phyloP scores from a whole-genome alignment of 1,139 yeast genomes.

The Saccharomycopsis hybrid region DNA sequence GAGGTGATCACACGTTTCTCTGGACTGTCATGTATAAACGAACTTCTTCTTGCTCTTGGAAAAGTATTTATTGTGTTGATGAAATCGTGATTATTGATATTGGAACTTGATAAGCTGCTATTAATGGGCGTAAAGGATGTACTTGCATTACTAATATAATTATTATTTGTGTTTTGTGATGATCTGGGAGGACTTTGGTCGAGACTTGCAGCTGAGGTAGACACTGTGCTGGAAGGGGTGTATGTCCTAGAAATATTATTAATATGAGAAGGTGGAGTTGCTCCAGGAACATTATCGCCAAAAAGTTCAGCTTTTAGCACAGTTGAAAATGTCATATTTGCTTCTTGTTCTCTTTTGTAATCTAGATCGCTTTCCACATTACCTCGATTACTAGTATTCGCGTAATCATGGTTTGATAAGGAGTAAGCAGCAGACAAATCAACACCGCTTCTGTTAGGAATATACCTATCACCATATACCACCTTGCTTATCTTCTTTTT shows the following conservation, averaged over 20 bases:
- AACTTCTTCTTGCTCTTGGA: conserved; percentile 9
- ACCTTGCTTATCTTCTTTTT: conserved; percentile 6
- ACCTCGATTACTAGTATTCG: conserved; percentile 23
- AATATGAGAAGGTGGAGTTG: conserved; percentile 29
- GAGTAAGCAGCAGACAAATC: conserved; percentile 86
- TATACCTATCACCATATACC: conserved; percentile 70
- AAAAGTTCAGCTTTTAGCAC: conserved; percentile 84
- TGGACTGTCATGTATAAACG: conserved; percentile 36
- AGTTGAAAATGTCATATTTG: conserved; percentile 79
- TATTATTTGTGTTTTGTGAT: conserved; percentile 7
- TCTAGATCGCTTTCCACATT: conserved; percentile 57
- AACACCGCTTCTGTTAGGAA: conserved; percentile 80
- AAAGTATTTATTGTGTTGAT: background rate
- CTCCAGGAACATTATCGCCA: conserved; percentile 74
- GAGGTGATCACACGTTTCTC: conserved; percentile 35
- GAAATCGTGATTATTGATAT: conserved; percentile 18
- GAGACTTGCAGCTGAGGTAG: background rate
- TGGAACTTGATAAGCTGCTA: conserved; percentile 24
- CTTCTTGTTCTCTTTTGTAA: conserved; percentile 66
- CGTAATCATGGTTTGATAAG: conserved; percentile 42
- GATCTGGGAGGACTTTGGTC: conserved; percentile 3
- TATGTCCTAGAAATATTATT: conserved; percentile 8
- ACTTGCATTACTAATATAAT: background rate
- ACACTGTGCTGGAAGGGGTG: background rate
- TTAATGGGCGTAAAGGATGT: no score